phyloP scores from a whole-genome alignment of 768 basidiomycete genomes.

The Mycena galopus region DNA sequence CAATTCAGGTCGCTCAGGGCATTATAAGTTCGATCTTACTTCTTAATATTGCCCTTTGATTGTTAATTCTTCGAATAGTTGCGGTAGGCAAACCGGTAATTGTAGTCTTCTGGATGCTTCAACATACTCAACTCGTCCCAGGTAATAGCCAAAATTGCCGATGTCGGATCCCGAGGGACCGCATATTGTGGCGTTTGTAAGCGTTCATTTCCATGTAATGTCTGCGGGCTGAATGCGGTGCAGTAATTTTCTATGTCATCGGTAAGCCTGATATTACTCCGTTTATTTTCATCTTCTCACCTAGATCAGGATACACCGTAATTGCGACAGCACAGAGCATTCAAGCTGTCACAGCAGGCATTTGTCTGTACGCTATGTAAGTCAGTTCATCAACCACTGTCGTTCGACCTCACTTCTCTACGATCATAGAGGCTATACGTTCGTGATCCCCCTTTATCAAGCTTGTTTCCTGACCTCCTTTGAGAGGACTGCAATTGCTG shows the following conservation, averaged over 20 bases:
- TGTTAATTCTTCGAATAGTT: constrained; percentile 39
- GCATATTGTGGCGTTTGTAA: constrained; percentile 71
- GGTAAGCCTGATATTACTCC: constrained; percentile 51
- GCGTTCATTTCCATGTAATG: constrained; percentile 39
- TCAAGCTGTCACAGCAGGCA: constrained; percentile 63
- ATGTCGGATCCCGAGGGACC: constrained; percentile 75
- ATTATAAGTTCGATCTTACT: constrained; percentile 61
- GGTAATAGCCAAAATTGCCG: constrained; percentile 79
- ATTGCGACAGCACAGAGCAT: constrained; percentile 65
- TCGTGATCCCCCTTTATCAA: constrained; percentile 46
- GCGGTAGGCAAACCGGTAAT: constrained; percentile 71
- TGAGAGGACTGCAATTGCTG: constrained; percentile 70
- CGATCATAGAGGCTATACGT: constrained; percentile 70
- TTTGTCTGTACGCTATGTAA: constrained; percentile 69
- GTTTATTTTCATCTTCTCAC: background rate
- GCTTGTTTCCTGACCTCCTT: constrained; percentile 22
- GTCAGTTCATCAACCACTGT: constrained; percentile 33
- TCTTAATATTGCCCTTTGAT: constrained; percentile 1
- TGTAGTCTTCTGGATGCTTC: background rate
- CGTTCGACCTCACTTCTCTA: constrained; percentile 44
- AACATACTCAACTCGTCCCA: background rate
- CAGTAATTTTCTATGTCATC: constrained; percentile 71
- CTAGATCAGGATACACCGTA: constrained; percentile 59
- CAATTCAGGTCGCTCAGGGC: constrained; percentile 66
- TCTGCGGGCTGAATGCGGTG: background rate